Conservation (phyloP, 805 yeast genomes). For the Diddensiella transvaalensis region DNA sequence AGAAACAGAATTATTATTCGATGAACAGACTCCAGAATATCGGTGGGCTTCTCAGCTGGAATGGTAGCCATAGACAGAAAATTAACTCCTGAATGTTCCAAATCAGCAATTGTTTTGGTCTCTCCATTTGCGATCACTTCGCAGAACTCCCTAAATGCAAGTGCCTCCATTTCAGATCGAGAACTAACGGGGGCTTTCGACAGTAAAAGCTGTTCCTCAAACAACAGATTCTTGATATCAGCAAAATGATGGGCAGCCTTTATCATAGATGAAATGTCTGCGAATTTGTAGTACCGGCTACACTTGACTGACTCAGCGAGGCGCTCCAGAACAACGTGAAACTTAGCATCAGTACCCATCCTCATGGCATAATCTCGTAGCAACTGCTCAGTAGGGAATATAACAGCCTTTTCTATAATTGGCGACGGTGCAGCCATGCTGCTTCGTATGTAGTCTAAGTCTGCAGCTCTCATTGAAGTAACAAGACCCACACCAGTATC, state of each 20-base stretch:
- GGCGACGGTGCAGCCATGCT: conserved; percentile 51
- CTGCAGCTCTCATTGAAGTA: conserved; percentile 47
- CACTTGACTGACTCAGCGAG: conserved; percentile 39
- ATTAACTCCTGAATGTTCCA: conserved; percentile 25
- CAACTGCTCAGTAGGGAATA: conserved; percentile 79
- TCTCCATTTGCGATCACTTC: conserved; percentile 51
- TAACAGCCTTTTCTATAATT: conserved; percentile 54
- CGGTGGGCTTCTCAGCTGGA: conserved; percentile 9
- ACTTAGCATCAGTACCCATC: conserved; percentile 49
- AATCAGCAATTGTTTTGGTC: conserved; percentile 56
- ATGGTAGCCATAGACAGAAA: conserved; percentile 4
- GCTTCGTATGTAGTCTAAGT: conserved; percentile 43
- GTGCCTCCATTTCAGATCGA: conserved; percentile 35
- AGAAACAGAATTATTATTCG: conserved; percentile 62
- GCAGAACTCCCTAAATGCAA: conserved; percentile 47
- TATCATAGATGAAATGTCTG: conserved; percentile 39
- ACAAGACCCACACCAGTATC: conserved; percentile 43
- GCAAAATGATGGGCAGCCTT: conserved; percentile 45
- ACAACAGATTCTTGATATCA: conserved; percentile 40
- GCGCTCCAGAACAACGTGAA: conserved; percentile 45
- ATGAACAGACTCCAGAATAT: conserved; percentile 60
- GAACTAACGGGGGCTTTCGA: conserved; percentile 61
- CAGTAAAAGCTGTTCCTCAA: conserved; percentile 55
- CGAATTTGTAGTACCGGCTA: conserved; percentile 35
- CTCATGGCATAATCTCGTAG: conserved; percentile 63